phyloP scores from a whole-genome alignment of 2,329 filamentous ascomycete genomes.

The Aspergillus neotritici region DNA sequence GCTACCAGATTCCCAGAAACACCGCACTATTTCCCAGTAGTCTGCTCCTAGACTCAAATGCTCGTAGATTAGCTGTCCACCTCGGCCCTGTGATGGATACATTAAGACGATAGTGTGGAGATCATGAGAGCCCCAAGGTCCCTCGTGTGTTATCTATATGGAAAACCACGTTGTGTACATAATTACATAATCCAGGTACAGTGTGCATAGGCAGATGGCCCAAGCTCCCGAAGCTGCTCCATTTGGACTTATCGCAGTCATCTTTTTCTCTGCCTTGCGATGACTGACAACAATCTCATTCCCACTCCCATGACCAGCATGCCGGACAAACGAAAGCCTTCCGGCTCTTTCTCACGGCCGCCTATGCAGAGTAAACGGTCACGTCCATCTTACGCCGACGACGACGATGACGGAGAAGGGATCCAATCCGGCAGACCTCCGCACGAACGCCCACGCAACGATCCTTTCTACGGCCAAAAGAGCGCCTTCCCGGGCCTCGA shows the following conservation, averaged over 20 bases:
- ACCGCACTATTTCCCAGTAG: too few relatives aligned
- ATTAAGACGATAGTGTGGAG: too few relatives aligned
- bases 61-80: too few relatives aligned
- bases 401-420: conserved; percentile 23
- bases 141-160: too few relatives aligned
- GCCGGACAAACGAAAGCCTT: conserved; percentile 31
- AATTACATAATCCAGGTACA: too few relatives aligned
- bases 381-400: conserved; percentile 26
- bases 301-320: conserved; percentile 16
- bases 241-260: conserved; percentile 1
- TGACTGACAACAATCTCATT: not conserved
- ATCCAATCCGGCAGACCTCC: conserved; percentile 10
- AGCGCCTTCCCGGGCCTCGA: conserved; percentile 64
- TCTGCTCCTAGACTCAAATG: too few relatives aligned
- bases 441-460: conserved; percentile 43
- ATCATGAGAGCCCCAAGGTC: too few relatives aligned
- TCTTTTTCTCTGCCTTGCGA: conserved; percentile 10
- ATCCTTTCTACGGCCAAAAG: conserved; percentile 65
- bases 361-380: conserved; percentile 26
- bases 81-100: too few relatives aligned
- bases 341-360: conserved; percentile 11
- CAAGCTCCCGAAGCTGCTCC: conserved; percentile 17
- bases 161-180: too few relatives aligned
- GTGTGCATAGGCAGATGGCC: conserved; percentile 11
- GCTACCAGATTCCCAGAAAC: too few relatives aligned